A percentile compares a stretch with the other conserved stretches of the same genome.
phyloP scores from a whole-genome alignment of 805 yeast genomes.

The Myxozyma sirexii region DNA sequence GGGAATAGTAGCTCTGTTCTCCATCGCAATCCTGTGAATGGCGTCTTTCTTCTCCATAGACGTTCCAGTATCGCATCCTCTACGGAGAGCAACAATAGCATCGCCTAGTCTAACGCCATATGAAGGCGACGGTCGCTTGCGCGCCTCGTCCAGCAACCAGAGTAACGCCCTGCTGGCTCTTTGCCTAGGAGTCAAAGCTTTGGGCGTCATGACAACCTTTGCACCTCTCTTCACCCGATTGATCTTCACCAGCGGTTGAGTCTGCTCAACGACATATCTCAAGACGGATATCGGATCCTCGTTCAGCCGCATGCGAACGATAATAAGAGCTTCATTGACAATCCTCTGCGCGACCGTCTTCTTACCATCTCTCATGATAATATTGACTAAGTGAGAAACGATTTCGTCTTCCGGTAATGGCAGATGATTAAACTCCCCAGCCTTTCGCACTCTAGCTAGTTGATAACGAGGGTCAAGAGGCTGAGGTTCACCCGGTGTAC shows the following conservation, averaged over 20 bases:
- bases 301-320: conserved; percentile 72
- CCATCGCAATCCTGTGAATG: conserved; percentile 83
- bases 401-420: conserved; percentile 25
- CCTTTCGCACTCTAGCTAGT: conserved; percentile 14
- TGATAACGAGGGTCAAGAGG: conserved; percentile 14
- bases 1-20: conserved; percentile 48
- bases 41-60: conserved; percentile 67
- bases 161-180: conserved; percentile 82
- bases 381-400: conserved; percentile 61
- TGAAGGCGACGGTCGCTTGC: conserved; percentile 75
- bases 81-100: conserved; percentile 58
- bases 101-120: conserved; percentile 88
- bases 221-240: conserved; percentile 82
- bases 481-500: not conserved
- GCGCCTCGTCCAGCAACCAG: conserved; percentile 88
- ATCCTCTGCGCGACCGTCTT: conserved; percentile 76
- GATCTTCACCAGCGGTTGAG: conserved; percentile 82
- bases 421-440: conserved; percentile 14
- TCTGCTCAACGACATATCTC: conserved; percentile 70
- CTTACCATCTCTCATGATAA: conserved; percentile 91
- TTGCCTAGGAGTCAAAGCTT: conserved; percentile 79
- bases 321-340: conserved; percentile 75
- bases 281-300: conserved; percentile 78
- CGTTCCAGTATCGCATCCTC: conserved; percentile 17
- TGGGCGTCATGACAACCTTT: conserved; percentile 76